A percentile compares a stretch with the other conserved stretches of the same genome.
Conservation (phyloP, 192 early-diverging fungal genomes). For the Backusella parvicylindrica region DNA sequence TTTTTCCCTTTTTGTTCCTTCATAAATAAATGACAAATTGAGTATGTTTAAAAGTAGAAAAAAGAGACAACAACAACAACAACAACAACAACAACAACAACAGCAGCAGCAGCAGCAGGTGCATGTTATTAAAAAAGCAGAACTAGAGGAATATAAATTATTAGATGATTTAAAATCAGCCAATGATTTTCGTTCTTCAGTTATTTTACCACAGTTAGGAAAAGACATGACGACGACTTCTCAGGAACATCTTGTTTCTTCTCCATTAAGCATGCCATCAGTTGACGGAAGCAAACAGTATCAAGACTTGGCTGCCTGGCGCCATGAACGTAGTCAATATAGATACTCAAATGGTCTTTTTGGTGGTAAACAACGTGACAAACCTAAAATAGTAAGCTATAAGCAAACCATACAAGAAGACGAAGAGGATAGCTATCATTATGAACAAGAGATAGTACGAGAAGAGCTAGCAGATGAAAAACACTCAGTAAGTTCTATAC, state of each 20-base stretch:
- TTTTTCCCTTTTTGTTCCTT: not conserved
- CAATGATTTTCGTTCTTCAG: slow-evolving; percentile 15
- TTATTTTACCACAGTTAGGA: slow-evolving; percentile 9
- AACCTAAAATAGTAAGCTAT: slow-evolving; percentile 6
- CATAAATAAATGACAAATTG: not conserved
- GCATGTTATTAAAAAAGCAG: not conserved
- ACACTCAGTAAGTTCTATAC: not conserved
- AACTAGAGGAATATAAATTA: not conserved
- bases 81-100: not conserved
- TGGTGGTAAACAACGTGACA: slow-evolving; percentile 24
- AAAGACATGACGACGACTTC: not conserved
- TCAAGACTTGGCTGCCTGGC: slow-evolving; percentile 22
- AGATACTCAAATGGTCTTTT: slow-evolving; percentile 24
- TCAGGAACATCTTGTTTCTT: slow-evolving; percentile 3
- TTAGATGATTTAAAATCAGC: slow-evolving; percentile 11
- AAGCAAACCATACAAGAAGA: not conserved
- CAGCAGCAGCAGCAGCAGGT: not conserved
- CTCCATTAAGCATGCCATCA: not conserved
- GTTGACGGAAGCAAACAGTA: slow-evolving; percentile 9
- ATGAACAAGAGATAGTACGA: not conserved
- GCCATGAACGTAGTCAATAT: slow-evolving; percentile 13
- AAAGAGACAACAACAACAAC: slow-evolving; percentile 12
- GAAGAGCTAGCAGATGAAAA: not conserved
- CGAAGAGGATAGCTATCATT: not conserved
- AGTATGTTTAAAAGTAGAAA: slow-evolving; percentile 18